Percentiles rank a stretch among this genome's conserved stretches.
Evolutionary conservation across 202 grass and related monocot species (phyloP).

Genomic region (Zizania palustris): DNA sequence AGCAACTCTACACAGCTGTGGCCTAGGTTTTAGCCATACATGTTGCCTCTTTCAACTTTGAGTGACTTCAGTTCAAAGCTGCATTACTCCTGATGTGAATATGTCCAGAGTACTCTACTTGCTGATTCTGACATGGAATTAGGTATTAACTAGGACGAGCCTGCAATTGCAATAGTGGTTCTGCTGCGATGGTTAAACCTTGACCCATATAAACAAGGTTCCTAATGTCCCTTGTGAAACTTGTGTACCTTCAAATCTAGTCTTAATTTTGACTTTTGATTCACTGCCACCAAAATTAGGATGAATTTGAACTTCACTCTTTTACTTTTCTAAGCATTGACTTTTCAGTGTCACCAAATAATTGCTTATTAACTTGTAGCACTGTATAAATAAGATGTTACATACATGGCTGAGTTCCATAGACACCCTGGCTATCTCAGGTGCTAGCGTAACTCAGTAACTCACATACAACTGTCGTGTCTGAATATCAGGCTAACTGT

Average conservation of each 20-base stretch:
- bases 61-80: background rate
- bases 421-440: background rate
- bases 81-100: conserved; percentile 5
- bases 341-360: background rate
- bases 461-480: background rate
- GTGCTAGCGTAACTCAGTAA: background rate
- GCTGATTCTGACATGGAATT: conserved; percentile 17
- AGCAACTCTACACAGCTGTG: background rate
- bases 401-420: background rate
- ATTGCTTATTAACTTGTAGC: background rate
- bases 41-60: background rate
- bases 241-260: conserved; percentile 20
- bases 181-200: background rate
- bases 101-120: background rate
- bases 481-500: background rate
- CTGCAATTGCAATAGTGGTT: background rate
- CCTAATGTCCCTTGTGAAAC: background rate
- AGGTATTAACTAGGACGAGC: conserved; percentile 10
- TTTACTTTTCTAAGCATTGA: background rate
- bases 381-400: conserved; percentile 8
- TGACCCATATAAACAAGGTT: background rate
- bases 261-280: background rate
- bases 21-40: background rate
- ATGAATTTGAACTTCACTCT: conserved; percentile 5
- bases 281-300: background rate